phyloP scores from a whole-genome alignment of 2,329 filamentous ascomycete species.

The Diplodia scrobiculata region DNA sequence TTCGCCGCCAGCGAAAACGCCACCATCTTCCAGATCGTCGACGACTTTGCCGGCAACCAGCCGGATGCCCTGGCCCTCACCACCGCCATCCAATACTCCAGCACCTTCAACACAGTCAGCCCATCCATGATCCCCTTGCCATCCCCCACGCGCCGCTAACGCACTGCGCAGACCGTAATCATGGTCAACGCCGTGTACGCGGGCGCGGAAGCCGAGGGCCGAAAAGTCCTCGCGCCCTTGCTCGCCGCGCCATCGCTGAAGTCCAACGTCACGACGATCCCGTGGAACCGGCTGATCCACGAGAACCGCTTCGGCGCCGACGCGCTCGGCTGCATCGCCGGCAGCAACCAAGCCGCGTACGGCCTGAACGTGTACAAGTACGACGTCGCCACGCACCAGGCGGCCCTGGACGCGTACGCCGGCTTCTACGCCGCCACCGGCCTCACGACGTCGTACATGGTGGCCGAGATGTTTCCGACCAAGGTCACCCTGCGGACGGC shows the following conservation, averaged over 20 bases:
- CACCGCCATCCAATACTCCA: neutral
- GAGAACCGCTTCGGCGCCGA: neutral
- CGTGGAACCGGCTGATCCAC: neutral
- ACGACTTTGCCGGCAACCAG: neutral
- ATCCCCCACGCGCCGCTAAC: neutral
- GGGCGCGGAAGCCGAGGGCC: neutral
- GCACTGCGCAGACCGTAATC: neutral
- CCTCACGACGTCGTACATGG: neutral
- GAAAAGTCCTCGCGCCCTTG: neutral
- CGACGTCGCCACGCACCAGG: neutral
- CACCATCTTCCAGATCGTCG: neutral
- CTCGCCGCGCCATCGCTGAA: neutral
- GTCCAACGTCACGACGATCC: neutral
- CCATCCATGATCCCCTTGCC: neutral
- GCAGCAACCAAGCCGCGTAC: neutral
- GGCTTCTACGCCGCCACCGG: neutral
- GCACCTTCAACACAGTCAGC: neutral
- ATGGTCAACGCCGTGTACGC: slow-evolving; percentile 4
- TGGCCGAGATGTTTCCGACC: neutral
- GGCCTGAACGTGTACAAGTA: neutral
- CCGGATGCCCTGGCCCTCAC: neutral
- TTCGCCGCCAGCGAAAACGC: slow-evolving; percentile 5
- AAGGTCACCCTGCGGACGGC: neutral
- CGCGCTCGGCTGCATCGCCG: neutral
- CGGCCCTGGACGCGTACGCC: neutral